phyloP scores from a whole-genome alignment of 768 basidiomycete species.

The Tricholoma hemisulphureum region DNA sequence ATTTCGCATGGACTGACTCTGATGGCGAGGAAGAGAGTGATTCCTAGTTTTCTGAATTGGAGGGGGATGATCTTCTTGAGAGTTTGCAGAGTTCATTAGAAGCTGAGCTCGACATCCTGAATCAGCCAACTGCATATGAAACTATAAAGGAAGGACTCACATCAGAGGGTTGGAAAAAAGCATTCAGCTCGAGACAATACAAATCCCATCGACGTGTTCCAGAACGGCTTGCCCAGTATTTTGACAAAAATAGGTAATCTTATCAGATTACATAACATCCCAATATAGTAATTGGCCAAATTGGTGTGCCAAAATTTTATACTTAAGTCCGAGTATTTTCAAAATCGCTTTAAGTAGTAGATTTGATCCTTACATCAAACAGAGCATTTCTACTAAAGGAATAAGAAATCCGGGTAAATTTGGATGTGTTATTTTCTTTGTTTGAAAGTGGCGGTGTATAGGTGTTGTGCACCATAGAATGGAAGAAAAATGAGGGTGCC shows the following conservation, averaged over 20 bases:
- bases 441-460: too few species aligned
- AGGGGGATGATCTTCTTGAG: background rate
- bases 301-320: background rate
- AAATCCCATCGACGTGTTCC: slow-evolving; percentile 21
- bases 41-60: background rate
- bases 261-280: too few species aligned
- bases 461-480: too few species aligned
- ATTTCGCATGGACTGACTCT: background rate
- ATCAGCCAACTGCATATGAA: background rate
- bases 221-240: slow-evolving; percentile 9
- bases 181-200: slow-evolving; percentile 29
- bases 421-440: slow-evolving; percentile 3
- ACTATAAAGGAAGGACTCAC: background rate
- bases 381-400: slow-evolving; percentile 15
- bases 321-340: slow-evolving; percentile 15
- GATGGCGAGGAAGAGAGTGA: background rate
- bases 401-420: slow-evolving; percentile 8
- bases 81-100: background rate
- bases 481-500: too few species aligned
- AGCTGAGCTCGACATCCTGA: background rate
- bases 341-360: slow-evolving; percentile 14
- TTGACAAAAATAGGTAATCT: slow-evolving; percentile 8
- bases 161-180: slow-evolving; percentile 8
- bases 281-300: slow-evolving; percentile 14
- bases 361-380: slow-evolving; percentile 9